Conservation (phyloP, 2,329 filamentous ascomycete species). For the Penicillium sp. region DNA sequence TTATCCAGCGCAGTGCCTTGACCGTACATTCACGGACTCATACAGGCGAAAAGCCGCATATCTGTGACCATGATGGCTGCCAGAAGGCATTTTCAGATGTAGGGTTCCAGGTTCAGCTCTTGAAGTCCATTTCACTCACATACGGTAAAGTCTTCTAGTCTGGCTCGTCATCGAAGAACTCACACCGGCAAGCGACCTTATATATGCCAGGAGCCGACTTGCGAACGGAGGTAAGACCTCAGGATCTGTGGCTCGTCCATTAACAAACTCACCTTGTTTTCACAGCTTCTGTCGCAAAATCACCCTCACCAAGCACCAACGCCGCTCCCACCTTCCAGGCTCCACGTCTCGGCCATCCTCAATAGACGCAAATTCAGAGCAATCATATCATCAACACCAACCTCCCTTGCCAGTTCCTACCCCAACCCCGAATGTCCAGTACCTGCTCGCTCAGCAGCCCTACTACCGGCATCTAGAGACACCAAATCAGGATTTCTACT, state of each 20-base stretch:
- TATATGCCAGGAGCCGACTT: slow-evolving; percentile 41
- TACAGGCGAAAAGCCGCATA: too few species aligned
- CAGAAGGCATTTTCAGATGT: slow-evolving; percentile 48
- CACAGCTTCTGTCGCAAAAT: slow-evolving; percentile 43
- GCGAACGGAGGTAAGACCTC: slow-evolving; percentile 36
- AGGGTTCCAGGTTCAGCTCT: slow-evolving; percentile 1
- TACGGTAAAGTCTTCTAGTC: slow-evolving; percentile 36
- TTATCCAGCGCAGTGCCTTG: too few species aligned
- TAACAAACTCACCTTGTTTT: slow-evolving; percentile 1
- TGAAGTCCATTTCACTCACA: slow-evolving; percentile 8
- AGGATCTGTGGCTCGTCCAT: not conserved
- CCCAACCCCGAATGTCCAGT: too few species aligned
- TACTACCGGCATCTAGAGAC: too few species aligned
- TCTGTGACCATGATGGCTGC: slow-evolving; percentile 44
- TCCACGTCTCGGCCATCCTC: slow-evolving; percentile 35
- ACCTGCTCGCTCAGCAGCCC: too few species aligned
- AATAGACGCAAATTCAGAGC: slow-evolving; percentile 27
- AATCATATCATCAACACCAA: too few species aligned
- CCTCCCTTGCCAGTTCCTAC: too few species aligned
- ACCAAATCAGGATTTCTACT: not conserved
- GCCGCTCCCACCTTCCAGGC: slow-evolving; percentile 38
- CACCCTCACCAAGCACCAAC: slow-evolving; percentile 42
- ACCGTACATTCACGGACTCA: slow-evolving; percentile 45
- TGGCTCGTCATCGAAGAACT: slow-evolving; percentile 42
- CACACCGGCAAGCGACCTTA: slow-evolving; percentile 43